Evolutionary conservation across 176 grass and related monocot genomes (phyloP), one percentile per base, ranked within the genome.

Genomic region (Rhipidocladum racemiflorum): DNA sequence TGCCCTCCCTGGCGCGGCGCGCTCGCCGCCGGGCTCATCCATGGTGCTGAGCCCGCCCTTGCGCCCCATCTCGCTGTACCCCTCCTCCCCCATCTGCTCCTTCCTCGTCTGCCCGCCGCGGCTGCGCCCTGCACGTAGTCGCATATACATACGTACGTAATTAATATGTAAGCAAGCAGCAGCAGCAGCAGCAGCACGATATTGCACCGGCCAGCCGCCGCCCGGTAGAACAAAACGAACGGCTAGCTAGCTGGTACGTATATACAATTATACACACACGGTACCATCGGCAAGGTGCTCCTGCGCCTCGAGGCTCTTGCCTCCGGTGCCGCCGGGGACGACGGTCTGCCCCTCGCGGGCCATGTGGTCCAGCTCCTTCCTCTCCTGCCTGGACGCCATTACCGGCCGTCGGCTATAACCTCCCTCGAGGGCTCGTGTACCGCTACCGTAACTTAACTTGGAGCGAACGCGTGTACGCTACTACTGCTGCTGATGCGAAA

Each of bases 211-310:
- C 49, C 16, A 16, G 48, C 48, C 42, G 48, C 48, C 42, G 42
- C 11, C 11, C 3, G 14, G 48, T 6, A 50, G 48, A 18, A 50
- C 49, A 12, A 1, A 1, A 8, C 12, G 6, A 61, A 20, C 12
- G 49, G 5, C 49, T 18, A 20, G 49, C 1, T 40, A 40, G 49
- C 1, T 40, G 9, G 38, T 40, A 51, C 17, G 16, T 51, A 18
- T 24, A 40, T 0, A 40, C 38, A 40, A 5, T 5, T 5, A 36
- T 6, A 43, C 10, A 24, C 23, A 56, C 3, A n/a, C 16, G 15
- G 24, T 40, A 90, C 93, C 92, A 84, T 95, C 85, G 34, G 90
- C 93, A 7, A 95, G 80, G 66, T 80, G 45, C 80, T 95, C 82
- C 75, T 95, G 93, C 13, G 90, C 85, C 62, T 88, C 82, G 17